Conservation (phyloP, 768 basidiomycete species). For the Leccinum imitatum region DNA sequence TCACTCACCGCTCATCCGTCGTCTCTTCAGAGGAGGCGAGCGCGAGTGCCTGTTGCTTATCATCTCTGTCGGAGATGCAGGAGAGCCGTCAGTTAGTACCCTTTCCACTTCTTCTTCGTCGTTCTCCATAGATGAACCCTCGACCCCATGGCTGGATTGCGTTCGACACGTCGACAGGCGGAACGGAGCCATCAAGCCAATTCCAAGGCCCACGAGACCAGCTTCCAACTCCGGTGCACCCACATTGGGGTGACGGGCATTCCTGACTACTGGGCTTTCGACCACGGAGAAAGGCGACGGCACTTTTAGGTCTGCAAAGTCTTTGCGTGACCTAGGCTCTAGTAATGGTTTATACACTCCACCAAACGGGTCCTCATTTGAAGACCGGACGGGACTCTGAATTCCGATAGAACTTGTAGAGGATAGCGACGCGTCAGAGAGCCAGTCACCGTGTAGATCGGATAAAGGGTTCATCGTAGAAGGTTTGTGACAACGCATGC, state of each 20-base stretch:
- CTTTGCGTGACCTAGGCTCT: slow-evolving; percentile 11
- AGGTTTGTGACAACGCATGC: slow-evolving; percentile 28
- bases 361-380: slow-evolving; percentile 46
- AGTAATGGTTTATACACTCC: slow-evolving; percentile 21
- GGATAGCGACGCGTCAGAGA: slow-evolving; percentile 32
- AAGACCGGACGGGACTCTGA: slow-evolving; percentile 29
- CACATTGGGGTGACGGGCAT: slow-evolving; percentile 22
- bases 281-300: slow-evolving; percentile 27
- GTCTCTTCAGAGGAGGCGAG: slow-evolving; percentile 50
- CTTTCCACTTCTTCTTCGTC: slow-evolving; percentile 38
- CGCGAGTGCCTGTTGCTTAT: slow-evolving; percentile 23
- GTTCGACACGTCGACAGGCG: slow-evolving; percentile 42
- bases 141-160: slow-evolving; percentile 15
- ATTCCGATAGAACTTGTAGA: slow-evolving; percentile 21
- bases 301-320: slow-evolving; percentile 12
- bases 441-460: slow-evolving; percentile 29
- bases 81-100: slow-evolving; percentile 25
- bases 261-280: slow-evolving; percentile 54
- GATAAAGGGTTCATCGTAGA: slow-evolving; percentile 28
- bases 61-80: slow-evolving; percentile 23
- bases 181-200: slow-evolving; percentile 55
- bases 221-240: slow-evolving; percentile 33
- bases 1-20: slow-evolving; percentile 39
- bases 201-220: slow-evolving; percentile 38
- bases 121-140: slow-evolving; percentile 19